These are phyloP conservation scores for Neurospora sp. DNA, from an alignment of 495 filamentous ascomycete genomes.

Conservation along the genomic window DNA sequence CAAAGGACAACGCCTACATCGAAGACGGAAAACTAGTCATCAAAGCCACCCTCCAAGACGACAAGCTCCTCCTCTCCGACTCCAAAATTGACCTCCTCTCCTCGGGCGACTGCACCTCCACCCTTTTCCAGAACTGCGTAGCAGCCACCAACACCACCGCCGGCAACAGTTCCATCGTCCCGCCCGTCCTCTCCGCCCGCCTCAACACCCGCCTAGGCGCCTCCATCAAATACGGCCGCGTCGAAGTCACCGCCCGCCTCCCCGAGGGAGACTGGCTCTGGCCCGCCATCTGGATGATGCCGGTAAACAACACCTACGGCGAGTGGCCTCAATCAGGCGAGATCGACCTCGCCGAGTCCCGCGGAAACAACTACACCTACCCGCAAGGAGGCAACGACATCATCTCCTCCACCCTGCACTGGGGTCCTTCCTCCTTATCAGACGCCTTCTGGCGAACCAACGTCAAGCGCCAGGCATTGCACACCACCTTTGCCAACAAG, in stretches of 20 bases:
- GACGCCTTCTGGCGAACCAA: slow-evolving; percentile 74
- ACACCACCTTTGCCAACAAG: slow-evolving; percentile 58
- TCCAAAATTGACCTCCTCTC: slow-evolving; percentile 54
- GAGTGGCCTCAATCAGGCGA: slow-evolving; percentile 75
- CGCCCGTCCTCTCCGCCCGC: slow-evolving; percentile 68
- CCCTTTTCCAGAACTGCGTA: slow-evolving; percentile 45
- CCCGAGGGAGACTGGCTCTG: slow-evolving; percentile 78
- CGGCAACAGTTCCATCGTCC: slow-evolving; percentile 65
- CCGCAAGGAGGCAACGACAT: slow-evolving; percentile 72
- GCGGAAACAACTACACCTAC: slow-evolving; percentile 72
- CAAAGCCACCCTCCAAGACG: slow-evolving; percentile 66
- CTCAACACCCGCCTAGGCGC: slow-evolving; percentile 62
- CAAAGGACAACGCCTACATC: slow-evolving; percentile 68
- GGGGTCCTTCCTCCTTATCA: slow-evolving; percentile 53
- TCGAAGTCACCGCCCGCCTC: slow-evolving; percentile 68
- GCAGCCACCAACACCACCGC: slow-evolving; percentile 50
- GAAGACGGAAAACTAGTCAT: slow-evolving; percentile 60
- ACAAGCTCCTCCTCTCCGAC: slow-evolving; percentile 49
- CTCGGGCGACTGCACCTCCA: slow-evolving; percentile 56
- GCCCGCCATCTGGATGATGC: slow-evolving; percentile 92
- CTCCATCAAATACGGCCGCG: slow-evolving; percentile 67
- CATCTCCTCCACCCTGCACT: slow-evolving; percentile 70
- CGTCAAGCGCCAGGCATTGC: slow-evolving; percentile 62
- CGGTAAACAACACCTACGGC: slow-evolving; percentile 60
- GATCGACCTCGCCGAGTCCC: slow-evolving; percentile 71